Evolutionary conservation across 2,329 filamentous ascomycete genomes (phyloP).

Genomic region (Fusarium xyrophilum): DNA sequence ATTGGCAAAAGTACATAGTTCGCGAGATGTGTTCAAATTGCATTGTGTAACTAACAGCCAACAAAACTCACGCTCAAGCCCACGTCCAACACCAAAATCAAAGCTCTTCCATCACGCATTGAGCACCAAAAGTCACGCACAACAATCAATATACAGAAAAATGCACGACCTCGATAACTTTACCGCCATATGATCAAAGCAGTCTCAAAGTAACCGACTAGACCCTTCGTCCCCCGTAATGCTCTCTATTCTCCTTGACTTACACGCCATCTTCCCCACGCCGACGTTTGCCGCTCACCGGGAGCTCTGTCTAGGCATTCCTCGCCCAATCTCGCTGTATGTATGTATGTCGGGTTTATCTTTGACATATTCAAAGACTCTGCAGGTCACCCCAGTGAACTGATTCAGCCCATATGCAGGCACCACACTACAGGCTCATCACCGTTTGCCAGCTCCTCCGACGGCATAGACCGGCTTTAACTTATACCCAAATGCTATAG

Average conservation of each 20-base stretch:
- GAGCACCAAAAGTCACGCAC: background rate
- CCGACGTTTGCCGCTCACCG: conserved; percentile 29
- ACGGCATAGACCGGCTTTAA: conserved; percentile 32
- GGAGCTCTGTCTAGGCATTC: background rate
- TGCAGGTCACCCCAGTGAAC: background rate
- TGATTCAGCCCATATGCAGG: conserved; percentile 10
- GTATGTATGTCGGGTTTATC: background rate
- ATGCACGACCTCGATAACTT: background rate
- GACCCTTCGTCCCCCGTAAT: background rate
- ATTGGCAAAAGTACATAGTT: background rate
- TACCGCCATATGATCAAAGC: background rate
- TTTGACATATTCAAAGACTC: background rate
- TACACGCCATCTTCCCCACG: conserved; percentile 21
- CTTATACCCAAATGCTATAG: background rate
- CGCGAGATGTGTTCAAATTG: background rate
- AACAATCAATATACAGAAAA: too few relatives aligned
- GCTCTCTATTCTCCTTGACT: conserved; percentile 2
- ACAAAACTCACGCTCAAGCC: background rate
- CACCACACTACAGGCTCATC: background rate
- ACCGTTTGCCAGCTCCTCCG: background rate
- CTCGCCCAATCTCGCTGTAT: background rate
- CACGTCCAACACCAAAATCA: background rate
- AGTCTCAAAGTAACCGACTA: background rate
- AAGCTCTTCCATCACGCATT: background rate
- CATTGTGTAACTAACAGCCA: conserved; percentile 1